Base-by-base conservation (phyloP, 176 grass and related monocot genomes). In the Luzula sylvatica region DNA sequence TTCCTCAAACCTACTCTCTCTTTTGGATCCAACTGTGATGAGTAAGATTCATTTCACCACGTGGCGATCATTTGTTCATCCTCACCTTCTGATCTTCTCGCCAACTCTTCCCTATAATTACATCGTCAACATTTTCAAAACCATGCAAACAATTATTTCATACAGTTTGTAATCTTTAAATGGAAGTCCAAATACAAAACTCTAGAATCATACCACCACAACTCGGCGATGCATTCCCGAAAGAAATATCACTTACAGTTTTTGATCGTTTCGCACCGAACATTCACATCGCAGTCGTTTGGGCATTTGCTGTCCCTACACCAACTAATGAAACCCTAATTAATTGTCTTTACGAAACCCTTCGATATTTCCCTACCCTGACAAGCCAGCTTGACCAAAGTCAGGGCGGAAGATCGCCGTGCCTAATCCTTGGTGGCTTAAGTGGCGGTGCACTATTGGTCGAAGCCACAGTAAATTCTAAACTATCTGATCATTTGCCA, bases 171-270 rank as follows among this genome's bases (percentile, higher is more conserved):
- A 4, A n/a, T 3, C 3, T 16, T 63, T 32, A 42, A 42, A 83
- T 88, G 85, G 72, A 83, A 61, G 56, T 88, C 24, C 79, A 58
- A 44, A 65, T 80, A 23, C 7, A 80, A 69, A 83, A 75, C 67
- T 80, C 80, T 0, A 80, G 25, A 38, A 41, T 72, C 80, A 25
- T 65, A 30, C 21, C 75, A 89, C 50, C 21, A 53, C 72, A 46
- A 52, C 1, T 19, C 30, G 12, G 42, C 41, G 48, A 2, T 23
- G 23, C 41, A 51, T 61, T 67, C 63, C 0, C 5, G 23, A 44
- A 65, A 17, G 27, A 52, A 39, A 48, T 80, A 11, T 67, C 67
- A 6, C 63, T 82, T 2, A 76, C 52, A 18, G 55, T 80, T 11
- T 89, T 89, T 76, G 86, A 89, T 47, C 72, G 41, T 32, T 20